Evolutionary conservation across 2,329 filamentous ascomycete species (phyloP).

Genomic region (Aureobasidium subglaciale): DNA sequence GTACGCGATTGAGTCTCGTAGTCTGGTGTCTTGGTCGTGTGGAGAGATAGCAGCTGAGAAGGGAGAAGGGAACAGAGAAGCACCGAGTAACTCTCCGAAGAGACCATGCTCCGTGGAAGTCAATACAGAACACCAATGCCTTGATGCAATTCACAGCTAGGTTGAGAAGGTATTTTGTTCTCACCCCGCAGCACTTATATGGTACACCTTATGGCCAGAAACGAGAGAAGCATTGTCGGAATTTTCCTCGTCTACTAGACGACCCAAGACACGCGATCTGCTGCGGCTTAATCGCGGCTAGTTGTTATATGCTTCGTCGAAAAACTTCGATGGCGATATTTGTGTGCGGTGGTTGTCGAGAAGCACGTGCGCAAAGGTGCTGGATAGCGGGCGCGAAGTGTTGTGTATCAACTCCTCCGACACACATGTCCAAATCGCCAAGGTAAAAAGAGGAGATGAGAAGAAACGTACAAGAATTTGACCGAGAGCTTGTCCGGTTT

Average conservation of each 20-base stretch:
- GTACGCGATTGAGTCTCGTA: slow-evolving; percentile 8
- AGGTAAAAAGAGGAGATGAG: background rate
- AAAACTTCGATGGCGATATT: too few species aligned
- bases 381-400: background rate
- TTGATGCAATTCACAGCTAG: too few species aligned
- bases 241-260: too few species aligned
- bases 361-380: background rate
- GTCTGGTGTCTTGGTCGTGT: background rate
- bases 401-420: background rate
- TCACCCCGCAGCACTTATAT: too few species aligned
- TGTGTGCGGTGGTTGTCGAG: too few species aligned
- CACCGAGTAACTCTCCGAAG: background rate
- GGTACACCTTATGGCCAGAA: too few species aligned
- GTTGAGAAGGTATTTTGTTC: too few species aligned
- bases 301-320: too few species aligned
- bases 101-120: background rate
- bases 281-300: too few species aligned
- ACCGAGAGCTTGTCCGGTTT: background rate
- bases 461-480: background rate
- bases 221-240: too few species aligned
- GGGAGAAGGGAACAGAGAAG: background rate
- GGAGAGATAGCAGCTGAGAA: background rate
- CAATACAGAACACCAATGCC: background rate
- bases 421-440: background rate
- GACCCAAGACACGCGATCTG: too few species aligned